Base-by-base conservation (phyloP, 208 protist species). In the Paratrypanosoma confusum region DNA sequence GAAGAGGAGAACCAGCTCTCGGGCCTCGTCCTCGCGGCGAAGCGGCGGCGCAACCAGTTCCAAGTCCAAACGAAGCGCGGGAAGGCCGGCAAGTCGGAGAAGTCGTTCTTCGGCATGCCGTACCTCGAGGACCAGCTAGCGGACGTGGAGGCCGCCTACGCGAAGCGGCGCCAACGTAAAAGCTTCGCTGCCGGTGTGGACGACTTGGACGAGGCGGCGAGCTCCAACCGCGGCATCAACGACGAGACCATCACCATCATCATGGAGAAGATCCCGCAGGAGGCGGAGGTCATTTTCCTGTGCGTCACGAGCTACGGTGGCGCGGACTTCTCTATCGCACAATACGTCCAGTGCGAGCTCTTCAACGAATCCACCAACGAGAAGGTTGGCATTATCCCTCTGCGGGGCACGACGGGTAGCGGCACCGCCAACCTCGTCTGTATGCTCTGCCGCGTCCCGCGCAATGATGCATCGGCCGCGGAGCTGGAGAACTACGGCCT, bases 181-280 rank as follows among this genome's bases (percentile, higher is more conserved):
- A n/a, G n/a, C n/a, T n/a, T n/a, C n/a, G n/a, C n/a, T 31, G 46
- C 47, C 32, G 67, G 65, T 3, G 63, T 54, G 11, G 37, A 45
- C 3, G 29, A 52, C 11, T 58, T 56, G 29, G 49, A 57, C 20
- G 60, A 65, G 14, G 53, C 37, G 6, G 46, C 42, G 6, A 45
- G n/a, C n/a, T n/a, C n/a, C n/a, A 37, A 52, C 25, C 70, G 79
- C 7, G 71, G 69, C 58, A 57, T 84, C 8, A 63, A 47, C 17
- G 81, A 91, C 29, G 81, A 91, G 65, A 55, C 67, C 25, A 44
- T 88, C 21, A 79, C 72, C 14, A 77, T 91, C 29, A 62, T 84
- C 17, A 76, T 88, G 67, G 50, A 63, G 29, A 76, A 83, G 43
- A 81, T 87, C 26, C 81, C 81, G 0, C 17, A 22, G 3, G 70